Conservation (phyloP, 805 yeast species). For the Maudiozyma barnettii region DNA sequence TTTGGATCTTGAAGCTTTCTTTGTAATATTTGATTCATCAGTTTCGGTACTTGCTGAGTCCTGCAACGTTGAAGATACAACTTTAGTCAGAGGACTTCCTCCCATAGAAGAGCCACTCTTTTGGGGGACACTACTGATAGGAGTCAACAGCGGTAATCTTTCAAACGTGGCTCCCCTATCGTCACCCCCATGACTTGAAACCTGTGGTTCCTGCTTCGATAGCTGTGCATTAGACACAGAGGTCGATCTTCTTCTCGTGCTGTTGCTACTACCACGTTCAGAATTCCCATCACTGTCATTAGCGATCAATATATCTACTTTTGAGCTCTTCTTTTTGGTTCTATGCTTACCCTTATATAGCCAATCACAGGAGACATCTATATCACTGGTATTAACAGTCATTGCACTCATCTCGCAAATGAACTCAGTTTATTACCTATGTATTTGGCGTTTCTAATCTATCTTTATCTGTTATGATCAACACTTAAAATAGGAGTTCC, state of each 20-base stretch:
- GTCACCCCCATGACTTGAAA: not conserved
- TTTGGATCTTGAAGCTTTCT: not conserved
- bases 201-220: slow-evolving; percentile 1
- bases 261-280: not conserved
- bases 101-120: not conserved
- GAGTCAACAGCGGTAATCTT: not conserved
- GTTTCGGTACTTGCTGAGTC: not conserved
- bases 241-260: slow-evolving; percentile 11
- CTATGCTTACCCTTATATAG: slow-evolving; percentile 58
- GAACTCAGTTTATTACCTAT: no score
- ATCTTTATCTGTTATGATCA: no score
- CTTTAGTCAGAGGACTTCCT: not conserved
- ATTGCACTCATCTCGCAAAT: not conserved
- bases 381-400: slow-evolving; percentile 6
- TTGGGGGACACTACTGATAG: not conserved
- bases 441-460: no score
- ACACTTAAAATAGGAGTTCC: no score
- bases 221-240: slow-evolving; percentile 16
- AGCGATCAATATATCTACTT: not conserved
- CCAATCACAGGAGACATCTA: slow-evolving; percentile 76
- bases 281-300: not conserved
- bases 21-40: not conserved
- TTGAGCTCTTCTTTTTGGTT: slow-evolving; percentile 2
- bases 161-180: not conserved
- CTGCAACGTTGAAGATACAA: not conserved